Base-by-base conservation (phyloP, 2,329 filamentous ascomycete species). In the Cladosporium oxysporum region DNA sequence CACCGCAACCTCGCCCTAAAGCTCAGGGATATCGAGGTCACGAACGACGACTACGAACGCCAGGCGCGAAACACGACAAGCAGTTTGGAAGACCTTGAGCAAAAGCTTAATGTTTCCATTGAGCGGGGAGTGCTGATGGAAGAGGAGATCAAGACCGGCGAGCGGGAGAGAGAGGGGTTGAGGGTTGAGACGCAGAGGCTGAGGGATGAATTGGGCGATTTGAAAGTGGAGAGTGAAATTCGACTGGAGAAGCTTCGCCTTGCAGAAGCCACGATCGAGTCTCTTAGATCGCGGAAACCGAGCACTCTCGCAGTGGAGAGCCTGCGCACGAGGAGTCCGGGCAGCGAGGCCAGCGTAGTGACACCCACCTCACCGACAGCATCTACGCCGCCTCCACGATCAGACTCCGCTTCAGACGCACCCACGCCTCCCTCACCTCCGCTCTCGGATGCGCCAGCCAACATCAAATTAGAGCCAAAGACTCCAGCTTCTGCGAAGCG, bases 31-130 rank as follows among this genome's bases (percentile, higher is more conserved):
- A 97, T 94, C 72, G 95, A 99, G 80, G 95, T 99, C 64, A 92
- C 91, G 77, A 99, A 98, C 81, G 95, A 99, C 83, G 95, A 99
- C 79, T 97, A 94, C 76, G 95, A 99, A 82, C 89, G 93, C 71
- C 94, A 98, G 81, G 94, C 95, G 71, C 89, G 95, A 72, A 95
- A 97, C 79, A 97, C 94, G 31, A 93, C 92, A 41, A 97, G 93
- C 53, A 97, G 94, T 60, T 87, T 98, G 68, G 95, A 99, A 80
- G 95, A 99, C 76, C 84, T 99, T 78, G 95, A 99, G 80, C 94
- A 91, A 69, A 99, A 98, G 79, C 97, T 95, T 79, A 98, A 97
- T 77, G 87, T 96, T 65, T 88, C 93, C 5, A 96, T 99, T 72
- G 95, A 99, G 81, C 86, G 94, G 63, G 89, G 86, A 11, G 95